phyloP scores from a whole-genome alignment of 2,329 filamentous ascomycete genomes.

The Capronia epimyces region DNA sequence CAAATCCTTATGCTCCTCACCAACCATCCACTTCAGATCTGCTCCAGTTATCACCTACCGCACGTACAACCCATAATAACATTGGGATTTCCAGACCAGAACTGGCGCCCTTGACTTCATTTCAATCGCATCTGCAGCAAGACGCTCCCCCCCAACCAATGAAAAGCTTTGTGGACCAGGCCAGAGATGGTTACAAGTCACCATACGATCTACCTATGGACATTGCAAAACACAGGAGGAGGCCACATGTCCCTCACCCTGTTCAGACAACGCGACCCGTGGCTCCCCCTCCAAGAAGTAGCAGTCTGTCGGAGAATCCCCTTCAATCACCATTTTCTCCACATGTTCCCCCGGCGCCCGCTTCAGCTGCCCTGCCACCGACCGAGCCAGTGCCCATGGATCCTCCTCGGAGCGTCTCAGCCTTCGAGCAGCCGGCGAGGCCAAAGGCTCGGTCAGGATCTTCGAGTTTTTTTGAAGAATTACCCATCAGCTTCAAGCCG shows the following conservation, averaged over 20 bases:
- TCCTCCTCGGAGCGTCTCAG: constrained; percentile 17
- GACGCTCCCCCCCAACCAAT: constrained; percentile 43
- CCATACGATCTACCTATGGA: constrained; percentile 95
- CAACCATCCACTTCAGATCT: constrained; percentile 47
- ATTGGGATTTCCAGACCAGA: constrained; percentile 20
- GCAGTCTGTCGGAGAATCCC: constrained; percentile 49
- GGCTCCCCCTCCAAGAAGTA: constrained; percentile 54
- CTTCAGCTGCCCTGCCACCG: constrained; percentile 8
- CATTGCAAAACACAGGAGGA: constrained; percentile 60
- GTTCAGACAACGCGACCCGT: constrained; percentile 39
- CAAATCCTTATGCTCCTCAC: constrained; percentile 48
- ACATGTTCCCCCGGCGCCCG: constrained; percentile 5
- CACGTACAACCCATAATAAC: constrained; percentile 23
- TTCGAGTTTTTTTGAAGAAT: constrained; percentile 68
- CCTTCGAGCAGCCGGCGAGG: constrained; percentile 6
- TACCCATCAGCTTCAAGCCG: constrained; percentile 60
- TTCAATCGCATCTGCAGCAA: constrained; percentile 31
- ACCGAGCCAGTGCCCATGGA: constrained; percentile 19
- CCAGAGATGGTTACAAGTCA: constrained; percentile 86
- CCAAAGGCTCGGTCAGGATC: constrained; percentile 18
- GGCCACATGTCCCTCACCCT: constrained; percentile 55
- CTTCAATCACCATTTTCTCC: constrained; percentile 36
- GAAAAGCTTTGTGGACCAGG: constrained; percentile 76
- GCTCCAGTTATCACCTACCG: constrained; percentile 32
- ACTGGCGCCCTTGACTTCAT: constrained; percentile 19